Percentiles rank a stretch among this genome's conserved stretches.
phyloP scores from a whole-genome alignment of 177 flowering plant genomes.

The Vitis hybrid region DNA sequence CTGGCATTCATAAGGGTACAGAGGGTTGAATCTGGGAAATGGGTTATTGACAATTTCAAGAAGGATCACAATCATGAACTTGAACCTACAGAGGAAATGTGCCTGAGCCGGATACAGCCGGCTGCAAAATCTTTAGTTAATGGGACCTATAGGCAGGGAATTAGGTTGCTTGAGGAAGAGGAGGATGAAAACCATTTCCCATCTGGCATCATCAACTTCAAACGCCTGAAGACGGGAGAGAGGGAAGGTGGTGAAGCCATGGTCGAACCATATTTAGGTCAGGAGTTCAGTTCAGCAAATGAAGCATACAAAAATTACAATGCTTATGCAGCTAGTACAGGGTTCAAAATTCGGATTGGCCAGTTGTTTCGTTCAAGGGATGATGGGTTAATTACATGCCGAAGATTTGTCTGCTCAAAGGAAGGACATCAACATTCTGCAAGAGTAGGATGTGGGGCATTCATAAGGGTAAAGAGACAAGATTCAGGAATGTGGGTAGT shows the following conservation, averaged over 20 bases:
- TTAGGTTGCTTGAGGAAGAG: slow-evolving; percentile 15
- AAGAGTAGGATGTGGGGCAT: slow-evolving; percentile 63
- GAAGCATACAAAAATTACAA: slow-evolving; percentile 55
- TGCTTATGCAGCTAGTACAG: slow-evolving; percentile 39
- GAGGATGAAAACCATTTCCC: slow-evolving; percentile 27
- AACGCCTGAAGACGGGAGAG: slow-evolving; percentile 35
- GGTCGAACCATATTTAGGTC: slow-evolving; percentile 47
- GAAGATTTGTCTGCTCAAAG: slow-evolving; percentile 69
- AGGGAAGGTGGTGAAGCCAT: slow-evolving; percentile 18
- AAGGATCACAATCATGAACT: slow-evolving; percentile 67
- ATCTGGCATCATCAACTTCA: slow-evolving; percentile 35
- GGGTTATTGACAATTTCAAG: slow-evolving; percentile 61
- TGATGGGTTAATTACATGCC: slow-evolving; percentile 55
- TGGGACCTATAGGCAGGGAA: slow-evolving; percentile 14
- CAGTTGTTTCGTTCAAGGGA: slow-evolving; percentile 59
- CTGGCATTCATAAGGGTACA: slow-evolving; percentile 68
- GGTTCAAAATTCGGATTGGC: slow-evolving; percentile 59
- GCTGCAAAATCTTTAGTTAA: slow-evolving; percentile 18
- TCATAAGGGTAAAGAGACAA: slow-evolving; percentile 57
- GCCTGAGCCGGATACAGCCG: slow-evolving; percentile 21
- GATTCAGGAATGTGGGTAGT: slow-evolving; percentile 59
- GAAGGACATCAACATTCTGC: slow-evolving; percentile 69
- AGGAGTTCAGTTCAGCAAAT: slow-evolving; percentile 48
- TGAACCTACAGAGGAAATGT: slow-evolving; percentile 23
- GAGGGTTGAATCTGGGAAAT: slow-evolving; percentile 56